These are phyloP conservation scores for Heterobasidion parviporum DNA, from an alignment of 1,284 basidiomycete species.

Conservation along the genomic window DNA sequence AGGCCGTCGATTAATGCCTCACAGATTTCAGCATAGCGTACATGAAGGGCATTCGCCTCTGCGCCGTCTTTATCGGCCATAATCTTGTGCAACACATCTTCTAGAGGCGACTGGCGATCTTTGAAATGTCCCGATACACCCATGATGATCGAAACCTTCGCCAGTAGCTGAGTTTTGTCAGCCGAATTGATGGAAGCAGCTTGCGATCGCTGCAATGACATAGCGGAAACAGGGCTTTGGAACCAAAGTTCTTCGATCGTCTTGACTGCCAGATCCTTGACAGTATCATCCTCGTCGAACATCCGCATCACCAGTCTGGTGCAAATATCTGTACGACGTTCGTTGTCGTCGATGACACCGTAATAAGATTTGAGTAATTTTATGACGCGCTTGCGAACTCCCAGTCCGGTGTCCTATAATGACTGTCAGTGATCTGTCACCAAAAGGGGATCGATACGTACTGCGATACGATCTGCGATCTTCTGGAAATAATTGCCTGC, in stretches of 20 bases:
- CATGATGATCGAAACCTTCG: conserved; percentile 75
- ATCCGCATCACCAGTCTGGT: conserved; percentile 78
- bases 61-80: conserved; percentile 52
- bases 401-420: conserved; percentile 79
- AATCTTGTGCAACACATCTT: conserved; percentile 78
- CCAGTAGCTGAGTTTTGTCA: conserved; percentile 45
- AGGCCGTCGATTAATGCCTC: conserved; percentile 81
- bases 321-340: conserved; percentile 73
- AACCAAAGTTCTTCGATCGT: conserved; percentile 91
- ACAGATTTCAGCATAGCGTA: conserved; percentile 68
- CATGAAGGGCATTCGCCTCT: conserved; percentile 44
- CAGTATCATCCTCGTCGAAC: conserved; percentile 87
- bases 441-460: conserved; percentile 27
- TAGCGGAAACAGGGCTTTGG: conserved; percentile 22
- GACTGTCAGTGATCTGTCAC: neutral
- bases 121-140: conserved; percentile 75
- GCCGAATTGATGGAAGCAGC: conserved; percentile 20
- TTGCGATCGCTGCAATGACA: conserved; percentile 27
- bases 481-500: conserved; percentile 80
- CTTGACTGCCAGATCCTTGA: conserved; percentile 87
- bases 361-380: conserved; percentile 88
- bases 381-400: conserved; percentile 91
- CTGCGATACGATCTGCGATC: conserved; percentile 83
- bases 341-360: conserved; percentile 46
- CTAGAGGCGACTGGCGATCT: conserved; percentile 77